A percentile compares a stretch with the other conserved stretches of the same genome.
Conservation (phyloP, 371 early-diverging fungal genomes). For the Mortierella sp. region DNA sequence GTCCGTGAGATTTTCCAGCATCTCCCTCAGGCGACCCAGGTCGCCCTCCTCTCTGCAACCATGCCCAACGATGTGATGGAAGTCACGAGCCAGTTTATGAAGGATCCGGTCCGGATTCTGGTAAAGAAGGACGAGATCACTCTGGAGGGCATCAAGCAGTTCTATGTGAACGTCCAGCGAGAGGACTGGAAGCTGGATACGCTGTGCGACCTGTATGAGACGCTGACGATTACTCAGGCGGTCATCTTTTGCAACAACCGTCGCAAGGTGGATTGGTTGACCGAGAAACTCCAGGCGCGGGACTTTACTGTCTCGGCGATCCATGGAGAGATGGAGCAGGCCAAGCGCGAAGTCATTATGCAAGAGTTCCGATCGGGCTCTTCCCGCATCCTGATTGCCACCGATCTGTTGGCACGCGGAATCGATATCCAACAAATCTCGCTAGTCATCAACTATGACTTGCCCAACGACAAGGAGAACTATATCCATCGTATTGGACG, state of each 20-base stretch:
- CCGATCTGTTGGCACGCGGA: constrained; percentile 98
- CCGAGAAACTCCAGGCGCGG: constrained; percentile 80
- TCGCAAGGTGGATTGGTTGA: constrained; percentile 90
- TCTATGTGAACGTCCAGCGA: constrained; percentile 89
- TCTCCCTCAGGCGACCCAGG: constrained; percentile 85
- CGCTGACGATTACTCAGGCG: constrained; percentile 92
- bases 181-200: constrained; percentile 92
- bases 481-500: constrained; percentile 99
- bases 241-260: constrained; percentile 96
- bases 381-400: constrained; percentile 96
- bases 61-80: constrained; percentile 92
- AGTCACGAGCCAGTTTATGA: constrained; percentile 90
- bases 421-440: constrained; percentile 99
- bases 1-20: constrained; percentile 90
- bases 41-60: constrained; percentile 91
- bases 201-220: constrained; percentile 90
- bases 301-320: constrained; percentile 94
- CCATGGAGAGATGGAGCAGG: constrained; percentile 95
- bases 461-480: constrained; percentile 94
- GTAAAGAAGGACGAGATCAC: constrained; percentile 96
- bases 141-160: constrained; percentile 93
- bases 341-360: constrained; percentile 96
- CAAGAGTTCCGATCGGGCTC: constrained; percentile 94
- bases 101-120: constrained; percentile 90
- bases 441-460: constrained; percentile 97